A percentile compares a stretch with the other conserved stretches of the same genome.
Evolutionary conservation across 768 basidiomycete species (phyloP).

Genomic region (Xerocomus potaroensis): DNA sequence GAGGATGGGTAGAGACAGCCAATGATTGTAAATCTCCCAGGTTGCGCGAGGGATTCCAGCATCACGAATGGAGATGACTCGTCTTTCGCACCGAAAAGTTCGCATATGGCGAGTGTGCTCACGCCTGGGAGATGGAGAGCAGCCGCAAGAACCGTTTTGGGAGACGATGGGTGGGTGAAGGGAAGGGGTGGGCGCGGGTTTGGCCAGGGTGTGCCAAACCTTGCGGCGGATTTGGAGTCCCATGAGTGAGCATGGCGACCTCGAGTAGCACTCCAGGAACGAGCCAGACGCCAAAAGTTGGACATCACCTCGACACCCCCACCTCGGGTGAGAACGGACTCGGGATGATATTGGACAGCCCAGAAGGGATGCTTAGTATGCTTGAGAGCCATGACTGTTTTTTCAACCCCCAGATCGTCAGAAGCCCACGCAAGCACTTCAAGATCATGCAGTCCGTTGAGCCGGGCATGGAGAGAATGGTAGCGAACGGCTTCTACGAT

Average conservation of each 20-base stretch:
- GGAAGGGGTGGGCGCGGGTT: conserved; percentile 28
- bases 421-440: conserved; percentile 71
- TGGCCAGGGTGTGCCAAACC: conserved; percentile 60
- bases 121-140: conserved; percentile 42
- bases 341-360: conserved; percentile 90
- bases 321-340: conserved; percentile 68
- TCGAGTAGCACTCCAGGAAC: conserved; percentile 45
- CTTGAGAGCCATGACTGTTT: conserved; percentile 68
- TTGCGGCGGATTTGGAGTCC: conserved; percentile 32
- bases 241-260: conserved; percentile 41
- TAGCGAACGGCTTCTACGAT: conserved; percentile 66
- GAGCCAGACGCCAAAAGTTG: conserved; percentile 73
- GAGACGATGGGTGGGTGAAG: conserved; percentile 14
- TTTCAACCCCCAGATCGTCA: conserved; percentile 63
- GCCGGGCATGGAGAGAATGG: conserved; percentile 69
- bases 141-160: conserved; percentile 34
- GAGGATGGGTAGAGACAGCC: conserved; percentile 54
- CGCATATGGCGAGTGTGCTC: conserved; percentile 47
- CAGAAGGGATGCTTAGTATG: conserved; percentile 69
- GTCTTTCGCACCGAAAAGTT: conserved; percentile 55
- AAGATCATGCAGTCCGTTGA: conserved; percentile 43
- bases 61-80: conserved; percentile 62
- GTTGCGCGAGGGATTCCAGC: conserved; percentile 72
- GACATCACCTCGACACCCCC: conserved; percentile 64
- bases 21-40: conserved; percentile 71